Base-by-base conservation (phyloP, 2,329 filamentous ascomycete species). In the Fusarium subtropicale region DNA sequence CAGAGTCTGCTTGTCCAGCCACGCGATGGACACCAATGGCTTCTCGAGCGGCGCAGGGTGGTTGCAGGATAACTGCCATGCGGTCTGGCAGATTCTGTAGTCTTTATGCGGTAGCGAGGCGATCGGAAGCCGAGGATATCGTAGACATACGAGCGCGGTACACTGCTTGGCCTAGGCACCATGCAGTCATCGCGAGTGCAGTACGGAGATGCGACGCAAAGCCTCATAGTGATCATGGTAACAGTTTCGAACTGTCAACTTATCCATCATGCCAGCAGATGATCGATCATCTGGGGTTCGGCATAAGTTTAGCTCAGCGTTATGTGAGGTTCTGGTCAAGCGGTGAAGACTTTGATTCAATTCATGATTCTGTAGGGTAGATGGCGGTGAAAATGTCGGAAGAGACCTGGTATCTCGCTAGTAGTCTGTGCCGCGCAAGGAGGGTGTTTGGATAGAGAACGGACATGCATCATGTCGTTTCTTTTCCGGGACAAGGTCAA, bases 211-310 rank as follows among this genome's bases (percentile, higher is more conserved):
- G 51, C 46, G 33, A 34, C 59, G 54, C 57, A 44, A 42, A 56
- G 50, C 55, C 71, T 57, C 53, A 54, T 56, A 39, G 36, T 66
- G 60, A 28, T 55, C 52, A 33, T 18, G 7, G 24, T 52, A 46
- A 7, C n/a, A 39, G 65, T 48, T 60, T 54, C 55, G 52, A 67
- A 55, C 69, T 34, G 64, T 41, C 58, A 34, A 67, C 55, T 59
- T 58, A 11, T 47, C 54, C 63, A 56, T 68, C 53, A 62, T 72
- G 70, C 60, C 73, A 75, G 70, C 73, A 75, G 70, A 36, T 74
- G 73, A 64, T 70, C 53, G 61, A 64, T 70, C 47, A 58, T 61
- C 63, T 66, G 60, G 72, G 72, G 60, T 71, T 68, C 62, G 55
- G 65, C 62, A 71, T 38, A 38, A 67, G 64, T 71, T 71, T 74